Evolutionary conservation across 495 filamentous ascomycete genomes (phyloP), one percentile per base, ranked within the genome.

Genomic region (Neurospora terricola): DNA sequence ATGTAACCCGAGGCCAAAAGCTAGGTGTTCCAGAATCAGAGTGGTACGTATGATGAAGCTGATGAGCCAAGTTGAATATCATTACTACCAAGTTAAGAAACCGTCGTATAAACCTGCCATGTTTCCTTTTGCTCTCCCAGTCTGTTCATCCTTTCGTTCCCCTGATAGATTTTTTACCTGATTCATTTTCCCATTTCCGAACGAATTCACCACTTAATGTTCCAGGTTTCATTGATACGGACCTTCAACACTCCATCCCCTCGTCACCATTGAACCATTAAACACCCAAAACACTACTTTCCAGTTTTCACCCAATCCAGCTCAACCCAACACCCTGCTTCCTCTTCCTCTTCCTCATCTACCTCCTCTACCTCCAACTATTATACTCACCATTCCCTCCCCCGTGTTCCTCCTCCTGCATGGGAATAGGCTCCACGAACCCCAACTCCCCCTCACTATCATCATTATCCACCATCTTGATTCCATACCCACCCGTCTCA

Each of bases 391-490:
- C 18, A 18, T 30, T 30, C 30, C 16, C 16, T n/a, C 40, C 40
- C 5, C 40, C 40, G 6, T 18, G 16, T 6, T 11, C 45, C 16
- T 27, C 34, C 27, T 80, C 76, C 21, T 81, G 72, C 3, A 81
- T 75, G 1, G 79, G 77, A 21, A 70, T 76, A 1, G 80, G 79
- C 12, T 80, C 78, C n/a, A 73, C 34, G 40, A 72, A 77, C 16
- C 70, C 75, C 23, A 80, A 69, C 39, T 71, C 72, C 1, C 71
- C 77, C 2, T 27, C 21, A 14, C 48, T 21, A 10, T 71, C 73
- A 40, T 83, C 79, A 39, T 89, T 87, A 72, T 88, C 82, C 1
- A 89, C 86, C 82, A 88, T 87, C 43, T 81, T 78, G 59, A 85
- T 85, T 14, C 83, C 78, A 81, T 78, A 39, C 80, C 78, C 78